A percentile compares a stretch with the other conserved stretches of the same genome.
These are phyloP conservation scores for Closterium sp. DNA, from an alignment of 139 green algal genomes.

Conservation along the genomic window DNA sequence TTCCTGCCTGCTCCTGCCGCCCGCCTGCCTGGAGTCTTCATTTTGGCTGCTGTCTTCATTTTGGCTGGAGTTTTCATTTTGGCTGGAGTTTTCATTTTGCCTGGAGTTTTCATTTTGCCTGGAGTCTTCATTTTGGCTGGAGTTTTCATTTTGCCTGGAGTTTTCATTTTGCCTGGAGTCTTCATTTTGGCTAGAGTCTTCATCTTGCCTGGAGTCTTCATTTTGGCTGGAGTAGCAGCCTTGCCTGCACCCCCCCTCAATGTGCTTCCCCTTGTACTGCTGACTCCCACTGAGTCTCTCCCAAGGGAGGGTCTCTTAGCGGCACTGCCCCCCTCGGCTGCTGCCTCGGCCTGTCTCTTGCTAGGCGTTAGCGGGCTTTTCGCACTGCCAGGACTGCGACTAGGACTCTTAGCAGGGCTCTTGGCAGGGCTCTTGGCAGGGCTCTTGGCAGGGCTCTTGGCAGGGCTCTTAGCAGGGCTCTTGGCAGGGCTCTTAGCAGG, in stretches of 20 bases:
- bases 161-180: too few relatives aligned
- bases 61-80: too few relatives aligned
- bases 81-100: too few relatives aligned
- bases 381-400: not conserved
- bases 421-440: not conserved
- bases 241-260: not conserved
- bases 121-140: too few relatives aligned
- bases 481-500: not conserved
- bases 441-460: not conserved
- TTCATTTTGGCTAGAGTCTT: too few relatives aligned
- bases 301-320: not conserved
- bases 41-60: too few relatives aligned
- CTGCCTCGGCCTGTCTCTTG: not conserved
- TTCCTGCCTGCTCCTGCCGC: not conserved
- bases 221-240: not conserved
- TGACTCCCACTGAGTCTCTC: not conserved
- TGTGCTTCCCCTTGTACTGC: not conserved
- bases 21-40: not conserved
- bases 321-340: not conserved
- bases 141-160: too few relatives aligned
- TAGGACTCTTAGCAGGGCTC: not conserved
- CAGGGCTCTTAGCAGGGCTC: not conserved
- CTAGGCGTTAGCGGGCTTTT: not conserved
- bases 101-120: too few relatives aligned
- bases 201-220: too few relatives aligned